These are phyloP conservation scores for Fraxinus xanthoxyloides DNA, from an alignment of 305 asterid species.

Conservation along the genomic window DNA sequence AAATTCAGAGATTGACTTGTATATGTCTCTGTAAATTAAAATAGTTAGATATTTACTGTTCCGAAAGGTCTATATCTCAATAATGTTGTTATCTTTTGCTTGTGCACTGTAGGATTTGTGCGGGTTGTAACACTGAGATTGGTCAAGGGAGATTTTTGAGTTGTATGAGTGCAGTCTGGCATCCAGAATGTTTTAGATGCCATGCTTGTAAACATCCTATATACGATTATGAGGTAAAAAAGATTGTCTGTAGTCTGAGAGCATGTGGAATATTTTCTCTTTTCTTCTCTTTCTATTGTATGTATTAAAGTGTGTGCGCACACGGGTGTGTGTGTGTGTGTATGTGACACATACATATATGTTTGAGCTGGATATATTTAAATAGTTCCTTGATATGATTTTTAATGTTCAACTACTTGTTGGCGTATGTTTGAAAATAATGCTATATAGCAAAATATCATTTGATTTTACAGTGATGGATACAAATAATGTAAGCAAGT, in stretches of 20 bases:
- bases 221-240: constrained; percentile 82
- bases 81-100: constrained; percentile 5
- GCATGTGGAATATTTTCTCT: neutral
- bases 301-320: neutral
- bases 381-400: neutral
- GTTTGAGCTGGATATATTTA: neutral
- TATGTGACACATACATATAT: neutral
- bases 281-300: neutral
- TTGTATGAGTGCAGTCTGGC: constrained; percentile 92
- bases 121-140: constrained; percentile 82
- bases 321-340: neutral
- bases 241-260: neutral
- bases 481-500: neutral
- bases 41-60: neutral
- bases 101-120: constrained; percentile 68
- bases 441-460: neutral
- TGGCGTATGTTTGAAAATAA: neutral
- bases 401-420: neutral
- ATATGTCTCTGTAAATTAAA: neutral
- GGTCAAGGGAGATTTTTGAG: constrained; percentile 88
- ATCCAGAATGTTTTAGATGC: constrained; percentile 84
- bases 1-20: neutral
- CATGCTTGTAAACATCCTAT: constrained; percentile 90
- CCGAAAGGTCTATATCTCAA: neutral
- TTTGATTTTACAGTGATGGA: neutral